A percentile compares a stretch with the other conserved stretches of the same genome.
These are phyloP conservation scores for Trichoderma atrobrunneum DNA, from an alignment of 2,329 filamentous ascomycete genomes.

Conservation along the genomic window DNA sequence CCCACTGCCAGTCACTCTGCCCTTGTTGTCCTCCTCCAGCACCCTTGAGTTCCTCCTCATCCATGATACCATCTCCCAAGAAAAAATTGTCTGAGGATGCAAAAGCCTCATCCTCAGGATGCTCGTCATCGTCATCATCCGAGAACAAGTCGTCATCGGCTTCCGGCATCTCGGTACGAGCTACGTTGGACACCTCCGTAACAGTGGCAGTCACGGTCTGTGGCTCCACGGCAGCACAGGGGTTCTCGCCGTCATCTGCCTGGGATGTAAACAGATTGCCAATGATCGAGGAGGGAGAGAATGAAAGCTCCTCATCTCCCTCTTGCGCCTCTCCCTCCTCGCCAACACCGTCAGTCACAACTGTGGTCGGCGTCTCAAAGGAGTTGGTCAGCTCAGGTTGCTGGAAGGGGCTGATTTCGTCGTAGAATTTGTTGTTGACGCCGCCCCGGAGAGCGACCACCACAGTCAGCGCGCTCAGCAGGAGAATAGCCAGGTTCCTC, in stretches of 20 bases:
- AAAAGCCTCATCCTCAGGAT: neutral
- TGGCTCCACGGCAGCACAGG: slow-evolving; percentile 15
- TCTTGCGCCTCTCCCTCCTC: neutral
- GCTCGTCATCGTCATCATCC: slow-evolving; percentile 17
- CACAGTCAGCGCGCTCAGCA: slow-evolving; percentile 53
- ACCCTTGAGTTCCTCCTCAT: neutral
- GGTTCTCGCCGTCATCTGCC: slow-evolving; percentile 14
- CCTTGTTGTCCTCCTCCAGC: slow-evolving; percentile 7
- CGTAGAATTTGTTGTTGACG: neutral
- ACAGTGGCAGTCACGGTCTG: slow-evolving; percentile 25
- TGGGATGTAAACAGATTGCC: neutral
- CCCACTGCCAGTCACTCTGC: neutral
- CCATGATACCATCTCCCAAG: neutral
- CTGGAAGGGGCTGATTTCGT: slow-evolving; percentile 27
- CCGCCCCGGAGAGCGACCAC: slow-evolving; percentile 44
- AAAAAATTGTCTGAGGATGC: neutral
- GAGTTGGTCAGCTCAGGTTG: slow-evolving; percentile 30
- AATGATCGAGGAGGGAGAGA: slow-evolving; percentile 1
- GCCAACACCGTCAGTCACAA: neutral
- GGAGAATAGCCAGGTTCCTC: slow-evolving; percentile 57
- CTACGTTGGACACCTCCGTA: slow-evolving; percentile 31
- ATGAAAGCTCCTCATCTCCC: neutral
- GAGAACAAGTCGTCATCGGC: slow-evolving; percentile 16
- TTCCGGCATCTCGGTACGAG: slow-evolving; percentile 27
- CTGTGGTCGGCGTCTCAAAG: slow-evolving; percentile 21